Evolutionary conservation across 1,284 basidiomycete species (phyloP).

Genomic region (Erythrobasidium hasegawianum): DNA sequence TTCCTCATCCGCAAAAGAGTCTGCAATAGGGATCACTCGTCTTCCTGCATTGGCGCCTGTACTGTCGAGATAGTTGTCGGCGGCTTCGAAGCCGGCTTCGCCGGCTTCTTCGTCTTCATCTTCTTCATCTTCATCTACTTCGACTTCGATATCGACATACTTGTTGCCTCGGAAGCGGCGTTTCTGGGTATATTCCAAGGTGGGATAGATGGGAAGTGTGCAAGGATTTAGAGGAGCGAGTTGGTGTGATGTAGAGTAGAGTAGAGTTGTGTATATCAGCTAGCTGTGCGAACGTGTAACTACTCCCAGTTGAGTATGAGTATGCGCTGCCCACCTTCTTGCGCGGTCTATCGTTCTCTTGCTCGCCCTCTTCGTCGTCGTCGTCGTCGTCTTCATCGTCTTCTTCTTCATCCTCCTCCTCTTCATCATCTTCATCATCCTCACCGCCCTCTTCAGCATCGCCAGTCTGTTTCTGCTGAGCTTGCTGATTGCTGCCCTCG

Average conservation of each 20-base stretch:
- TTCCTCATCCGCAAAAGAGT: constrained; percentile 67
- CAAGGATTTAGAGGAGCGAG: background rate
- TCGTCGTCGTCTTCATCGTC: constrained; percentile 51
- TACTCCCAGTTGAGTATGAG: constrained; percentile 5
- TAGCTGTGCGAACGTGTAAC: constrained; percentile 1
- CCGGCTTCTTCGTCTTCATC: constrained; percentile 62
- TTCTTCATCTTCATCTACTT: constrained; percentile 72
- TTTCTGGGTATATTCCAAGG: no score
- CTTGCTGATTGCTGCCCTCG: constrained; percentile 54
- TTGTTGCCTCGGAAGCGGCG: constrained; percentile 31
- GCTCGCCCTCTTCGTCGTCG: constrained; percentile 52
- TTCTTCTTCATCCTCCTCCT: constrained; percentile 43
- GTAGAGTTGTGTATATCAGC: background rate
- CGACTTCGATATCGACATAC: constrained; percentile 34
- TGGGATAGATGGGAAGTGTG: no score
- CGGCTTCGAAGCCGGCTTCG: constrained; percentile 47
- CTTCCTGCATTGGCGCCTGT: background rate
- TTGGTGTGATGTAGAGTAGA: background rate
- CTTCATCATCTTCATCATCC: constrained; percentile 27
- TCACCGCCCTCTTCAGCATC: constrained; percentile 39
- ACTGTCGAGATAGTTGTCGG: constrained; percentile 34
- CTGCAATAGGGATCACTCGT: constrained; percentile 38
- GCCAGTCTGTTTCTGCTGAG: constrained; percentile 47
- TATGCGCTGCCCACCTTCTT: constrained; percentile 39
- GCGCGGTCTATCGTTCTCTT: constrained; percentile 57